Conservation (phyloP, 305 asterid species). For the Fraxinus albicans region DNA sequence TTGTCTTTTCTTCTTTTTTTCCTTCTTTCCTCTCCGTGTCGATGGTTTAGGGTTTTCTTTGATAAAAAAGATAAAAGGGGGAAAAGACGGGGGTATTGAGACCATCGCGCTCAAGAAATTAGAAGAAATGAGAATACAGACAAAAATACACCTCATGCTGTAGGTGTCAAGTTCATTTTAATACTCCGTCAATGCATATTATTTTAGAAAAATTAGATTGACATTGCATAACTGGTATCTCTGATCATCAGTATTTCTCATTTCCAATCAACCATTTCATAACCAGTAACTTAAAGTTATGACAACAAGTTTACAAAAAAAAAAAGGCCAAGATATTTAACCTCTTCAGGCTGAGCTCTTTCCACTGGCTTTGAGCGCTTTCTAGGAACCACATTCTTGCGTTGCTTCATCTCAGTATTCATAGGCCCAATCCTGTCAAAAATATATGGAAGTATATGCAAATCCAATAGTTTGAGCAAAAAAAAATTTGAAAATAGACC, state of each 20-base stretch:
- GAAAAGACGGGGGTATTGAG: not conserved
- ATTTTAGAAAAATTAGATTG: not conserved
- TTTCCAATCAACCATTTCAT: not conserved
- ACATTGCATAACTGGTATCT: not conserved
- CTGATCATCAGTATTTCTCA: not conserved
- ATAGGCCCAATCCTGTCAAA: slow-evolving; percentile 53
- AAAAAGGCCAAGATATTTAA: slow-evolving; percentile 8
- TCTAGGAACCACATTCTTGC: slow-evolving; percentile 23
- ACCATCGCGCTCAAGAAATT: not conserved
- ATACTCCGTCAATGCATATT: not conserved
- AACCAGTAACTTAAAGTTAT: not conserved
- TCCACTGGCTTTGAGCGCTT: slow-evolving; percentile 18
- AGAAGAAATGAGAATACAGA: not conserved
- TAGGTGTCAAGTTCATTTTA: not conserved
- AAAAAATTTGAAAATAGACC: not conserved
- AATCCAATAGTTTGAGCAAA: not conserved
- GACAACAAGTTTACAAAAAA: not conserved
- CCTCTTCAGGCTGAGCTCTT: slow-evolving; percentile 47
- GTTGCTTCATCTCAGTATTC: slow-evolving; percentile 34
- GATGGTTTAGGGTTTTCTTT: too few relatives aligned
- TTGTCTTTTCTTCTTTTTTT: too few relatives aligned
- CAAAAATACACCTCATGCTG: not conserved
- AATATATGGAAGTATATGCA: not conserved
- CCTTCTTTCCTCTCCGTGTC: too few relatives aligned
- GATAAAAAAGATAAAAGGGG: too few relatives aligned